Conservation (phyloP, 2,329 filamentous ascomycete genomes). For the Penicillium sp. region DNA sequence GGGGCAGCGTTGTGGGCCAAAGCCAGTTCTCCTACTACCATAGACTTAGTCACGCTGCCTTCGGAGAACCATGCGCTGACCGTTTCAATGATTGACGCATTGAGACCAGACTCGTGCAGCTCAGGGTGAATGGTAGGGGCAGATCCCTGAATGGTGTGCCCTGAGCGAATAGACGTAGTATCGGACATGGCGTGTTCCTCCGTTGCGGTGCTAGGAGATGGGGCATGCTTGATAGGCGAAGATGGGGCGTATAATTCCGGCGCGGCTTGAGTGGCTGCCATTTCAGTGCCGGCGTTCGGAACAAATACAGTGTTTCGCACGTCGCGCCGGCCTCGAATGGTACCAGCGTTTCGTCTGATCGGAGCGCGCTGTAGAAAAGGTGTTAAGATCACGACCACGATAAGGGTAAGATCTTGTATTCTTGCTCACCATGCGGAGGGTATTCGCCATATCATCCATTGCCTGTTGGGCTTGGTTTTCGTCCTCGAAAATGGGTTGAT, state of each 20-base stretch:
- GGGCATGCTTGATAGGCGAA: constrained; percentile 45
- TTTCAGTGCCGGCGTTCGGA: constrained; percentile 53
- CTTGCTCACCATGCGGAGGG: constrained; percentile 48
- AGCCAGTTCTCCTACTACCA: constrained; percentile 85
- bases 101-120: constrained; percentile 76
- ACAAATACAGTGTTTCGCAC: constrained; percentile 90
- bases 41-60: constrained; percentile 70
- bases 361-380: constrained; percentile 46
- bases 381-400: constrained; percentile 12
- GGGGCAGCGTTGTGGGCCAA: constrained; percentile 70
- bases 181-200: constrained; percentile 76
- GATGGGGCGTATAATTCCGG: constrained; percentile 33
- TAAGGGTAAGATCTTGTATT: neutral
- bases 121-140: constrained; percentile 80
- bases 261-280: constrained; percentile 30
- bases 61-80: constrained; percentile 84
- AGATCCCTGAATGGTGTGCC: constrained; percentile 73
- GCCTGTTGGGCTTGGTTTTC: constrained; percentile 54
- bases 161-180: constrained; percentile 88
- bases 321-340: constrained; percentile 84
- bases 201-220: constrained; percentile 59
- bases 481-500: constrained; percentile 55
- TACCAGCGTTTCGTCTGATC: constrained; percentile 72
- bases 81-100: constrained; percentile 87
- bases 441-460: constrained; percentile 54